A percentile compares a stretch with the other conserved stretches of the same genome.
Conservation (phyloP, 805 yeast species). For the Starmerella sirachaensis region DNA sequence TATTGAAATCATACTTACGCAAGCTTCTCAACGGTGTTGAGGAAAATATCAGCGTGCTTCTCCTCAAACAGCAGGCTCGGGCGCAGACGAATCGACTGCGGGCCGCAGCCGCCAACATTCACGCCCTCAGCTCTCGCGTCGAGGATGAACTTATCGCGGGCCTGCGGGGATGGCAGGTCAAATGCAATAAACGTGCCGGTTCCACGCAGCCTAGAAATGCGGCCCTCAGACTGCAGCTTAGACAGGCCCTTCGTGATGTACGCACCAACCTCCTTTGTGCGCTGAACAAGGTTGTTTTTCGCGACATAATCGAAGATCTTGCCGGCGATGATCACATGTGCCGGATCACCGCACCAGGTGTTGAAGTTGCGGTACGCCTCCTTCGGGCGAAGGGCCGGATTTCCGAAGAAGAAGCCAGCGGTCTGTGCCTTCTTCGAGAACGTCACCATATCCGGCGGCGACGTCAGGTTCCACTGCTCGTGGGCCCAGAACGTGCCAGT, state of each 20-base stretch:
- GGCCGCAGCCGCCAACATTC: slow-evolving; percentile 80
- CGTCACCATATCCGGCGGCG: slow-evolving; percentile 74
- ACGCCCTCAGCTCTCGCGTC: slow-evolving; percentile 55
- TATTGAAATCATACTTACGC: slow-evolving; percentile 1
- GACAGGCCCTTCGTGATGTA: slow-evolving; percentile 51
- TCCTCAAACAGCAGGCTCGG: slow-evolving; percentile 69
- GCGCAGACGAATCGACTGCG: slow-evolving; percentile 63
- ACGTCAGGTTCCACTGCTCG: slow-evolving; percentile 64
- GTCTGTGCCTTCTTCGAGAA: slow-evolving; percentile 83
- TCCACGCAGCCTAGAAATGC: slow-evolving; percentile 50
- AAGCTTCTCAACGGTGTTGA: slow-evolving; percentile 35
- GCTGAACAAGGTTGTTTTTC: slow-evolving; percentile 45
- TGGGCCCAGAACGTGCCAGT: slow-evolving; percentile 82
- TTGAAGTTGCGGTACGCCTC: slow-evolving; percentile 80
- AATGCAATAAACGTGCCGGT: slow-evolving; percentile 80
- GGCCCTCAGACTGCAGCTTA: slow-evolving; percentile 43
- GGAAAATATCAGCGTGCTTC: slow-evolving; percentile 62
- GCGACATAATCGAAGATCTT: slow-evolving; percentile 56
- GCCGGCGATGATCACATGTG: slow-evolving; percentile 62
- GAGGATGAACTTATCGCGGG: slow-evolving; percentile 49
- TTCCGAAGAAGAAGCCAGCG: slow-evolving; percentile 75
- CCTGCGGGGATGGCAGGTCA: slow-evolving; percentile 43
- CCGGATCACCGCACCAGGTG: slow-evolving; percentile 92
- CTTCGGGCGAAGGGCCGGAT: slow-evolving; percentile 61
- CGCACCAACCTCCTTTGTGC: slow-evolving; percentile 51